Conservation (phyloP, 495 filamentous ascomycete genomes). For the Tuber umbilicatum region DNA sequence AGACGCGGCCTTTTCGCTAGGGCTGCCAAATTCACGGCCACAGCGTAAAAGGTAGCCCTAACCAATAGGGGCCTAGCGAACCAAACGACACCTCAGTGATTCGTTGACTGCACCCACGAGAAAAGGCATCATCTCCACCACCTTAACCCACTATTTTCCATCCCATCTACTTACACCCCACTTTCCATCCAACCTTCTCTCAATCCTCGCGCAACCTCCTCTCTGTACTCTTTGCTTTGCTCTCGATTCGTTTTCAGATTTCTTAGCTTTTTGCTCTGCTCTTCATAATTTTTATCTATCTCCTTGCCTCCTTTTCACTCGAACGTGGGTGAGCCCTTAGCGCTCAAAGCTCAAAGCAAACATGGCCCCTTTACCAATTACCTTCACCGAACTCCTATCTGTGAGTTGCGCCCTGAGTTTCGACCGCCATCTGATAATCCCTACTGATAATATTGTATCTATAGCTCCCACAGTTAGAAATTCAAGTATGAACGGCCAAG, state of each 20-base stretch:
- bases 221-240: constrained; percentile 31
- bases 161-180: constrained; percentile 28
- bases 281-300: constrained; percentile 48
- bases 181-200: constrained; percentile 33
- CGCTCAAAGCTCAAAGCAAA: constrained; percentile 41
- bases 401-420: constrained; percentile 31
- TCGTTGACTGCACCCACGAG: constrained; percentile 30
- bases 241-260: constrained; percentile 33
- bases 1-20: background rate
- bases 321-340: constrained; percentile 32
- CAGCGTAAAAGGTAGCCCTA: background rate
- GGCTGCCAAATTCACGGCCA: background rate
- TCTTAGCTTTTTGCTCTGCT: constrained; percentile 37
- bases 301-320: constrained; percentile 41
- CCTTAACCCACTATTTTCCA: constrained; percentile 31
- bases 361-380: constrained; percentile 80
- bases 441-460: constrained; percentile 27
- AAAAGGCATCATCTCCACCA: constrained; percentile 33
- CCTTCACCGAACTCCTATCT: constrained; percentile 89
- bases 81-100: constrained; percentile 38
- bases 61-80: background rate
- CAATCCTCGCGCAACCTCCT: constrained; percentile 31
- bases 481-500: constrained; percentile 58
- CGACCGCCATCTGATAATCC: background rate
- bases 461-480: constrained; percentile 69